Base-by-base conservation (phyloP, 1,284 basidiomycete species). In the Ceratobasidium theobromae region DNA sequence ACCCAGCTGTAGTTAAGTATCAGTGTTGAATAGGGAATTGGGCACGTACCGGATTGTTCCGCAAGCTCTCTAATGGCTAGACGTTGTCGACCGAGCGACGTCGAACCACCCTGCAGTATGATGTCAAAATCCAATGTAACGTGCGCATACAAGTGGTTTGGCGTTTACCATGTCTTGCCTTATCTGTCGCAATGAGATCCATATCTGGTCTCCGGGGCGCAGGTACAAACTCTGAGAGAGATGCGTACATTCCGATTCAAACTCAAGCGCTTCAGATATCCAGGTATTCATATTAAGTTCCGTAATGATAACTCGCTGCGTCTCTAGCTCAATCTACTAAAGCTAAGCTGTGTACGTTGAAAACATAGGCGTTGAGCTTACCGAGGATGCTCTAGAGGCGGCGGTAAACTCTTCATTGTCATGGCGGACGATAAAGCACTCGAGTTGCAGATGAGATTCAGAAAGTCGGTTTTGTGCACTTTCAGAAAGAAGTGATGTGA, bases 91-190 rank as follows among this genome's bases (percentile, higher is more conserved):
- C 95, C 95, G 33, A 98, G 79, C 3, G 83, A 77, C 0, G 94
- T 96, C 73, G 90, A 92, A 45, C 92, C 93, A 69, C 88, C 93
- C 91, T 91, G 75, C 9, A 11, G 25, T 12, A 45, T n/a, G 5
- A 16, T 21, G 25, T 35, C 27, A 16, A 23, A n/a, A 4, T n/a
- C 33, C 2, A 32, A 46, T 12, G 9, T 16, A 18, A 32, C 3
- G 14, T n/a, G 43, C 21, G 25, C 25, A 46, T 46, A 30, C 18
- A 43, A 38, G 4, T 4, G 16, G 14, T 8, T 25, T 46, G 11
- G 16, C 9, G 49, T 30, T 48, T 35, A 23, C 57, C 57, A 49
- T 49, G 23, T 60, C 45, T 6, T 25, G 43, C 14, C 4, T 60
- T 12, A 45, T 33, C 40, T 43, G 33, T 16, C 45, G 28, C 27